Evolutionary conservation across 179 eudicot species (phyloP).

Genomic region (Corrigiola litoralis): DNA sequence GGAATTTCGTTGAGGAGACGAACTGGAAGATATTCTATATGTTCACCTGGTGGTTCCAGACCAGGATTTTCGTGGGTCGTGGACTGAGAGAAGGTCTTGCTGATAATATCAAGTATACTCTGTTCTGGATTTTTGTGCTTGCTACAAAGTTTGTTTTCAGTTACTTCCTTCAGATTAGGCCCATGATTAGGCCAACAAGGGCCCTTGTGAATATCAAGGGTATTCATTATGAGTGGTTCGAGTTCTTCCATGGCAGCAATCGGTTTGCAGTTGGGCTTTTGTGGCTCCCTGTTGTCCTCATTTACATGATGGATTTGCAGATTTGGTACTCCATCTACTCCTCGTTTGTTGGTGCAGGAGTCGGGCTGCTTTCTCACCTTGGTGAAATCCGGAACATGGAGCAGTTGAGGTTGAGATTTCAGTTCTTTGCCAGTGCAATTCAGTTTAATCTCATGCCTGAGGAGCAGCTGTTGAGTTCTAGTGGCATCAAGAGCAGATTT

Average conservation of each 20-base stretch:
- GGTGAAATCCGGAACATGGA: constrained; percentile 91
- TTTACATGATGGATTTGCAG: constrained; percentile 84
- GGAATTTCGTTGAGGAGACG: constrained; percentile 76
- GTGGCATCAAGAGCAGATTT: constrained; percentile 60
- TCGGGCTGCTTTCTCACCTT: constrained; percentile 77
- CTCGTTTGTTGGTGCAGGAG: constrained; percentile 74
- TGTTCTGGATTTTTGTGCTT: constrained; percentile 83
- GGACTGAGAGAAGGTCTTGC: constrained; percentile 84
- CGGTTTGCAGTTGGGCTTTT: constrained; percentile 79
- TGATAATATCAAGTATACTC: constrained; percentile 69
- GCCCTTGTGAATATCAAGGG: constrained; percentile 32
- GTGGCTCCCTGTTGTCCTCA: constrained; percentile 88
- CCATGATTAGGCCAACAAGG: constrained; percentile 65
- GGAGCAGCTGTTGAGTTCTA: constrained; percentile 68
- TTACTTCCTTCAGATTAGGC: constrained; percentile 79
- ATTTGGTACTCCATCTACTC: constrained; percentile 92
- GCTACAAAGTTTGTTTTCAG: constrained; percentile 71
- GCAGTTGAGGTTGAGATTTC: constrained; percentile 85
- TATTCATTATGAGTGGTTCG: constrained; percentile 69
- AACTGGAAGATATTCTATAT: constrained; percentile 80
- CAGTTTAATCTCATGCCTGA: constrained; percentile 95
- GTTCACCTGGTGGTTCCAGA: constrained; percentile 94
- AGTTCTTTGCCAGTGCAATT: constrained; percentile 95
- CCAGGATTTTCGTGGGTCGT: constrained; percentile 76
- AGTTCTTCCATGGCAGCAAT: constrained; percentile 66